These are phyloP conservation scores for Didymella glomerata DNA, from an alignment of 2,329 filamentous ascomycete species.

Conservation along the genomic window DNA sequence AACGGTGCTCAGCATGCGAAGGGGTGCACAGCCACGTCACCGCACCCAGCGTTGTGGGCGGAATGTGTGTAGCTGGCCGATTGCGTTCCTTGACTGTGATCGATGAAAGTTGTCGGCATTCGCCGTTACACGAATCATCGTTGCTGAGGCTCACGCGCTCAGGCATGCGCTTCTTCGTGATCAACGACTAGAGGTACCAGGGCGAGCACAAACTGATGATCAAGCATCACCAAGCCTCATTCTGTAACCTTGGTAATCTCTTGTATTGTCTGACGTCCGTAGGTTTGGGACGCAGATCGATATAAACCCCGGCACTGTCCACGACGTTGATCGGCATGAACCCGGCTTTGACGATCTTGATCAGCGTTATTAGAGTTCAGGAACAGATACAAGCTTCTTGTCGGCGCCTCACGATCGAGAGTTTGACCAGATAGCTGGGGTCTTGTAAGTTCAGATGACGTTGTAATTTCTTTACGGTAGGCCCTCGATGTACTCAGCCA, in stretches of 20 bases:
- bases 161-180: not conserved
- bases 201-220: not conserved
- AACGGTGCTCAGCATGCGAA: not conserved
- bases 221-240: conserved; percentile 10
- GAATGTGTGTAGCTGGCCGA: not conserved
- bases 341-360: conserved; percentile 5
- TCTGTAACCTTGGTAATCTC: not conserved
- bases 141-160: not conserved
- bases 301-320: not conserved
- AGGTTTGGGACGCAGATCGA: not conserved
- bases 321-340: conserved; percentile 6
- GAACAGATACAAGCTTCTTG: conserved; percentile 6
- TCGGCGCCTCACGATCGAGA: not conserved
- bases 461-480: not conserved
- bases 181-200: not conserved
- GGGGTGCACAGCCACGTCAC: not conserved
- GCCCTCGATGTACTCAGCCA: not conserved
- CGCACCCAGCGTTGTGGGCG: not conserved
- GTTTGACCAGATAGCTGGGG: not conserved
- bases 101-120: not conserved
- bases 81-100: not conserved
- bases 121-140: not conserved
- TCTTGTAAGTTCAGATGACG: not conserved
- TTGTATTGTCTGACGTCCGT: not conserved
- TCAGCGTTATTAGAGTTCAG: conserved; percentile 1